These are phyloP conservation scores for Pseudophaeomoniella oleicola DNA, from an alignment of 2,329 filamentous ascomycete genomes.

Conservation along the genomic window DNA sequence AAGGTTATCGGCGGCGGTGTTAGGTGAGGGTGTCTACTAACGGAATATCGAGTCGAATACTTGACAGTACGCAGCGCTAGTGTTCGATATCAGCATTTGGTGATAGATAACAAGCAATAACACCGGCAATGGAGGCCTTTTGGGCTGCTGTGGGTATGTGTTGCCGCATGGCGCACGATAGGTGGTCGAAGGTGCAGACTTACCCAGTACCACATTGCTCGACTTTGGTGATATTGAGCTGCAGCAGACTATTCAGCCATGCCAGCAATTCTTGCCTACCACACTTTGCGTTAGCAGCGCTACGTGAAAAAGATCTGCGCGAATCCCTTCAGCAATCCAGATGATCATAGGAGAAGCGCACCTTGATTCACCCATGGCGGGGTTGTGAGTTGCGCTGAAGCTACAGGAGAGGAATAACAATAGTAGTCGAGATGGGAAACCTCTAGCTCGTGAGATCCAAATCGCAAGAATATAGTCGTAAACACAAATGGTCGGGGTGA, in stretches of 20 bases:
- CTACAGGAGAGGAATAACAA: background rate
- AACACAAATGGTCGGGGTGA: too few relatives aligned
- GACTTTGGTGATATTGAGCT: constrained; percentile 96
- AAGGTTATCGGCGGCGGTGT: constrained; percentile 2
- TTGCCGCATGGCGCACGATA: background rate
- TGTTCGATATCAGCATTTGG: constrained; percentile 7
- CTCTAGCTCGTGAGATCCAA: too few relatives aligned
- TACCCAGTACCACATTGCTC: constrained; percentile 99
- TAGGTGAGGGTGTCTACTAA: constrained; percentile 21
- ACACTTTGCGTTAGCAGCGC: constrained; percentile 5
- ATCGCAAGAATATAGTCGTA: too few relatives aligned
- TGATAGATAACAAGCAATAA: too few relatives aligned
- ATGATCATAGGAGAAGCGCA: too few relatives aligned
- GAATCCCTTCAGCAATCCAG: too few relatives aligned
- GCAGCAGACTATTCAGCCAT: constrained; percentile 95
- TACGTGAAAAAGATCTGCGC: too few relatives aligned
- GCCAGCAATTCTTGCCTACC: constrained; percentile 83
- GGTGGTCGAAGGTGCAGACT: constrained; percentile 16
- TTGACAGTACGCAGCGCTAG: constrained; percentile 86
- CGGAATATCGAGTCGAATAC: constrained; percentile 96
- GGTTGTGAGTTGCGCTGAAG: constrained; percentile 12
- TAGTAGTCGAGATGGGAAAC: too few relatives aligned
- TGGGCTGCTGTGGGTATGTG: too few relatives aligned
- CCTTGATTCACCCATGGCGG: constrained; percentile 52
- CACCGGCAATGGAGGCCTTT: too few relatives aligned